Evolutionary conservation across 2,329 filamentous ascomycete species (phyloP).

Genomic region (Verticillium alfalfae): DNA sequence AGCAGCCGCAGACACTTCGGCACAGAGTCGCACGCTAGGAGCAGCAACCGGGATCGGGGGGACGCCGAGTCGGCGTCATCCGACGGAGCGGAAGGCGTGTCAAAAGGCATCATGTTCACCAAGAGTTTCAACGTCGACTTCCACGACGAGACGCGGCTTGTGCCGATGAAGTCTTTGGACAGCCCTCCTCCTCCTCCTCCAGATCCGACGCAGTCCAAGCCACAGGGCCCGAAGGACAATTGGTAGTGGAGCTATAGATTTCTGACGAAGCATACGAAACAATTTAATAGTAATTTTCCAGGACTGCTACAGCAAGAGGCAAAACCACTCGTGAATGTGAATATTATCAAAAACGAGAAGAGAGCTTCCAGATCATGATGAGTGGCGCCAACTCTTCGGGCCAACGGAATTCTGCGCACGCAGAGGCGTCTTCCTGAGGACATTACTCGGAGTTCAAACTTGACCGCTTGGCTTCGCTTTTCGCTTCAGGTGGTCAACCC

Average conservation of each 20-base stretch:
- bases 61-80: constrained; percentile 20
- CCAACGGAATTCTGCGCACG: too few relatives aligned
- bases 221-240: neutral
- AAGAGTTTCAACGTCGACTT: constrained; percentile 20
- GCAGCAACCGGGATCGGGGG: constrained; percentile 11
- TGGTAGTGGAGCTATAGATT: neutral
- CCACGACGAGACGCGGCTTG: constrained; percentile 7
- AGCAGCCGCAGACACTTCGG: neutral
- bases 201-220: neutral
- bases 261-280: neutral
- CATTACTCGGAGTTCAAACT: too few relatives aligned
- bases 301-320: too few relatives aligned
- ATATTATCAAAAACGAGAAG: too few relatives aligned
- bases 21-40: neutral
- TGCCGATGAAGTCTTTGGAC: neutral
- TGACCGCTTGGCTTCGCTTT: too few relatives aligned
- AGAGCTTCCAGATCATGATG: too few relatives aligned
- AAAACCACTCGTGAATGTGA: too few relatives aligned
- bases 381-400: too few relatives aligned
- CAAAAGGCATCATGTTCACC: constrained; percentile 30
- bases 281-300: neutral
- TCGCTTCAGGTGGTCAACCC: too few relatives aligned
- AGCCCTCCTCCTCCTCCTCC: neutral
- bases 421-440: too few relatives aligned
- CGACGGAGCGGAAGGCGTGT: constrained; percentile 32